Evolutionary conservation across 2,329 filamentous ascomycete genomes (phyloP), one percentile per base, ranked within the genome.

Genomic region (Teratosphaeria epicoccoides): DNA sequence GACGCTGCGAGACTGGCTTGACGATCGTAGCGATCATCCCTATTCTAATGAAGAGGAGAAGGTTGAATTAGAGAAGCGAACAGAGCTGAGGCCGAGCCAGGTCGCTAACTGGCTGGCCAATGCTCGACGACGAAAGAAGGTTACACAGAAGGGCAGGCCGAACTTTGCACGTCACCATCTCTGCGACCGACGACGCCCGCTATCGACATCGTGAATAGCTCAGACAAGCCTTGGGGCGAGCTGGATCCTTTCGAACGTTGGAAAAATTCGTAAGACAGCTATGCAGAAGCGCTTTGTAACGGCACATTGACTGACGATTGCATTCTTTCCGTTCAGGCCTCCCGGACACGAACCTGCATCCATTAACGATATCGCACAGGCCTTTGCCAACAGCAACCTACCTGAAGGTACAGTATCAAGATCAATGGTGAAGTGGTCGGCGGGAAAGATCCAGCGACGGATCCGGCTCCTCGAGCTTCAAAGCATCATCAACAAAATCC

Each of bases 71-170:
- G 85, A 88, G 68, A 77, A 79, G 46, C 79, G 85, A 60, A 95
- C 89, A 0, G 88, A 88, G 6, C 75, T 96, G 40, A 89, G 82
- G 66, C 82, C 87, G 61, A 85, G 78, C 12, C 90, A 96, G 64
- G 91, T 95, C 60, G 84, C 84, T 10, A 95, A 94, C 66, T 95
- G 89, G 89, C 80, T 95, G 46, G 89, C 89, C 53, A 95, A 95
- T 68, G 88, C 88, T 52, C 82, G 89, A 43, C 81, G 89, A 52
- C 79, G 89, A 56, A 84, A 87, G 61, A 95, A 95, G 71, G 82
- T 85, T 11, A 46, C 49, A 81, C 89, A 52, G 12, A 44, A 82
- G 80, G 25, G 81, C 78, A 17, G 52, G 22, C 61, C 63, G 2
- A 61, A 43, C 29, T 61, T 3, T 54, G 58, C 51, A 55, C 57